A percentile compares a stretch with the other conserved stretches of the same genome.
phyloP scores from a whole-genome alignment of 2,329 filamentous ascomycete genomes.

The Chlorencoelia australis region DNA sequence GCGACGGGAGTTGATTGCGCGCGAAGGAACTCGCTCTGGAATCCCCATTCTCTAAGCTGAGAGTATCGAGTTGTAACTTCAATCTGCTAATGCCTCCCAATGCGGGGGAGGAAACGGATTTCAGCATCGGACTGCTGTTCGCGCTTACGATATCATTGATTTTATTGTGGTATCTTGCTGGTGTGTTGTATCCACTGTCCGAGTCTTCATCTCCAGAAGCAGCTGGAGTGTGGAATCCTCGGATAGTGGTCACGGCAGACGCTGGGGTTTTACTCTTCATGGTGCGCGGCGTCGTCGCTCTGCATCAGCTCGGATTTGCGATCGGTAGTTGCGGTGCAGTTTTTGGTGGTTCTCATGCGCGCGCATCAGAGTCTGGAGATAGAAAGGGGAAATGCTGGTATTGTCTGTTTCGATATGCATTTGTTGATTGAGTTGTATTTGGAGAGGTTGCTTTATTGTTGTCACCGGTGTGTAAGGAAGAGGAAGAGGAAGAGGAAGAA shows the following conservation, averaged over 20 bases:
- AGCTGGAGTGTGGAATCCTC: conserved; percentile 27
- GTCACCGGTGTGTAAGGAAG: no score
- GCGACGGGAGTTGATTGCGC: conserved; percentile 44
- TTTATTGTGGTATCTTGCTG: conserved; percentile 23
- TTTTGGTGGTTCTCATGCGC: conserved; percentile 23
- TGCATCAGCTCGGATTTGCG: conserved; percentile 27
- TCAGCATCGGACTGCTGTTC: conserved; percentile 52
- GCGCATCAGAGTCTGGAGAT: conserved; percentile 23
- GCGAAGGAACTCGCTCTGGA: conserved; percentile 47
- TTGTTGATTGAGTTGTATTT: no score
- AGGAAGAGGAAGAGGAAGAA: no score
- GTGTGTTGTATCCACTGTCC: conserved; percentile 35
- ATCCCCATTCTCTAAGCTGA: conserved; percentile 49
- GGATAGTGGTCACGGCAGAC: conserved; percentile 24
- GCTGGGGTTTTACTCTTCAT: conserved; percentile 5
- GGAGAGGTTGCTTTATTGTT: no score
- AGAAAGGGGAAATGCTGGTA: conserved; percentile 12
- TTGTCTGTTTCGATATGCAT: conserved; percentile 27
- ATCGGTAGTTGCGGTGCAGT: conserved; percentile 26
- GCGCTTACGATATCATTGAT: conserved; percentile 36
- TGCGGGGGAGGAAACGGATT: conserved; percentile 35
- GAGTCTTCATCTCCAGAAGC: conserved; percentile 46
- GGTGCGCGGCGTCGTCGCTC: conserved; percentile 27
- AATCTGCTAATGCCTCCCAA: conserved; percentile 72
- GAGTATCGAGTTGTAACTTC: conserved; percentile 68